Evolutionary conservation across 371 early-diverging fungal genomes (phyloP), one percentile per base, ranked within the genome.

Genomic region (Parasitella parasitica): DNA sequence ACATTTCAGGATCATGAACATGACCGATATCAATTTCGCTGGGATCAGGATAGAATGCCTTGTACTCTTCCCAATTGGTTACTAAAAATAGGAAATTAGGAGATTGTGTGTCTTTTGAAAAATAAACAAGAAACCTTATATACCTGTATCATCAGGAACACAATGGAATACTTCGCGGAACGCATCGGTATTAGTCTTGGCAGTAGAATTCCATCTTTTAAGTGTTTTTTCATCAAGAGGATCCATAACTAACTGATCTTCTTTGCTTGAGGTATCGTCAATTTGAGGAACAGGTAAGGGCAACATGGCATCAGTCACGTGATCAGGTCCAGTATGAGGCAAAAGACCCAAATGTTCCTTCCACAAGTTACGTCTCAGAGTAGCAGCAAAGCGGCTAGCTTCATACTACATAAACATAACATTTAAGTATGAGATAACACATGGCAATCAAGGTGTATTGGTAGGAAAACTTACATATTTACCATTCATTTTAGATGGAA

Each of bases 301-400:
- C 63, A 79, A 66, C 83, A 78, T 84, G 30, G 70, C 81, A 54
- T 75, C 61, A 28, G 76, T 83, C 1, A 85, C 78, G 3, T 79
- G 69, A 58, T 81, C 76, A 16, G 77, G 66, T 27, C 77, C 73
- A 6, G 72, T 64, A 43, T 76, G 71, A 27, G 77, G 78, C 27
- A 91, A 46, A 11, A 93, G 64, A 7, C 96, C 96, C 24, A 91
- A 71, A 70, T 95, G 96, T 64, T 96, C 96, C 57, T 87, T 87
- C 78, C 94, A 94, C 26, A 96, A 73, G 28, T 84, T 78, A 50
- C 86, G 81, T n/a, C 96, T 87, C 55, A 95, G 70, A 5, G 83
- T 79, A 69, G 87, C 86, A 11, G 92, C 95, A 56, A 89, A 89
- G 15, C 79, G 74, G 35, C 78, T 73, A 0, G 84, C 91, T 61